Conservation (phyloP, 305 asterid genomes). For the Solanum chacoense region DNA sequence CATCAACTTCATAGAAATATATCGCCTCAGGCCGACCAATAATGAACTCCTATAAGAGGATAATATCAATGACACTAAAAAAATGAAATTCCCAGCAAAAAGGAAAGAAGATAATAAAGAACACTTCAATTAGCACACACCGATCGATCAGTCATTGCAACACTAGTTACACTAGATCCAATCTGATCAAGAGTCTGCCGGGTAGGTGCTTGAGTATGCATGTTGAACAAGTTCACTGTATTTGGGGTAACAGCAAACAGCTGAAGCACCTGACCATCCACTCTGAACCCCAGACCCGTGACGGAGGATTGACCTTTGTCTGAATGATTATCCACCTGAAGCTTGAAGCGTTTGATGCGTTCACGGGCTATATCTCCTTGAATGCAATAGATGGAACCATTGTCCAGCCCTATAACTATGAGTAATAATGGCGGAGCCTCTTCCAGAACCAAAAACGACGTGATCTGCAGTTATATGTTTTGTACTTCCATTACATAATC, state of each 20-base stretch:
- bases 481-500: not conserved
- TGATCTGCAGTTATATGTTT: slow-evolving; percentile 42
- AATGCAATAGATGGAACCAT: slow-evolving; percentile 87
- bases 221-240: slow-evolving; percentile 77
- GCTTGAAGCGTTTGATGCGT: slow-evolving; percentile 83
- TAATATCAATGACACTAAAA: not conserved
- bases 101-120: not conserved
- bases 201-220: slow-evolving; percentile 52
- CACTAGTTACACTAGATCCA: slow-evolving; percentile 76
- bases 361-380: slow-evolving; percentile 99
- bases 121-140: slow-evolving; percentile 29
- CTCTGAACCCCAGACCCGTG: slow-evolving; percentile 77
- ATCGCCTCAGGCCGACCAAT: slow-evolving; percentile 95
- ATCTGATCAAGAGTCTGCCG: slow-evolving; percentile 79
- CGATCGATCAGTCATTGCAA: slow-evolving; percentile 86
- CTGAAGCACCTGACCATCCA: slow-evolving; percentile 76
- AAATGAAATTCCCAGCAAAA: not conserved
- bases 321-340: slow-evolving; percentile 52
- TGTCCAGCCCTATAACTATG: slow-evolving; percentile 86
- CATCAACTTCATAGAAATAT: slow-evolving; percentile 92
- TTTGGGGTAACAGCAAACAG: slow-evolving; percentile 86
- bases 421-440: slow-evolving; percentile 92
- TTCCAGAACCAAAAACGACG: slow-evolving; percentile 72
- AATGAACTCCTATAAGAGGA: slow-evolving; percentile 62
- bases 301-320: slow-evolving; percentile 39